Conservation (phyloP, 2,329 filamentous ascomycete species). For the Neofusicoccum laricinum region DNA sequence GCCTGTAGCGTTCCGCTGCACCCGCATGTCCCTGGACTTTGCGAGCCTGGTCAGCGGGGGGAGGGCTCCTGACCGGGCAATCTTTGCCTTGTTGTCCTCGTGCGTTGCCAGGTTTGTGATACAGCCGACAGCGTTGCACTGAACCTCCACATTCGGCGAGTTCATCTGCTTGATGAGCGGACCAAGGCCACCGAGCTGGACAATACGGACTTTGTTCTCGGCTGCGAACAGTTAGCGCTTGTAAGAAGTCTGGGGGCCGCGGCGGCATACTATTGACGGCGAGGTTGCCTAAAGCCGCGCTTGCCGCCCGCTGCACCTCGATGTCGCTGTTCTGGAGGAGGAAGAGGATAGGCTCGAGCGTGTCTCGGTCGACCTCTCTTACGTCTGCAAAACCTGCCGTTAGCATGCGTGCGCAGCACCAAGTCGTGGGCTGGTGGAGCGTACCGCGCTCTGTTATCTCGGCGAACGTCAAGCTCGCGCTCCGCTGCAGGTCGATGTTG, state of each 20-base stretch:
- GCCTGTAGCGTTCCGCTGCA: constrained; percentile 95
- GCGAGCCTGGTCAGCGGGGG: constrained; percentile 87
- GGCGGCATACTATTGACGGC: constrained; percentile 80
- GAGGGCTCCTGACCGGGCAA: constrained; percentile 89
- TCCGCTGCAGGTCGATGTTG: constrained; percentile 96
- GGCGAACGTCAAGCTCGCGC: constrained; percentile 95
- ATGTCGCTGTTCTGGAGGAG: constrained; percentile 93
- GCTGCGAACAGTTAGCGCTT: constrained; percentile 59
- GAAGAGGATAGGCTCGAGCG: constrained; percentile 92
- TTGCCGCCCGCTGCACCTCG: constrained; percentile 94
- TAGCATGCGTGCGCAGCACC: constrained; percentile 20
- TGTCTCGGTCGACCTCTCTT: constrained; percentile 89
- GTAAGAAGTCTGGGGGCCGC: constrained; percentile 11
- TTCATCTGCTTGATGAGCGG: constrained; percentile 98
- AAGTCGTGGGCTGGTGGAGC: constrained; percentile 14
- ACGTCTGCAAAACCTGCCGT: constrained; percentile 64
- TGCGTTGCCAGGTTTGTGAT: constrained; percentile 98
- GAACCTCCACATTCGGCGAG: constrained; percentile 94
- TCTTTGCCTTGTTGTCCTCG: constrained; percentile 99
- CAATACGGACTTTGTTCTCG: constrained; percentile 97
- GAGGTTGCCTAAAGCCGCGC: constrained; percentile 90
- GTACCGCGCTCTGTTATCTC: constrained; percentile 97
- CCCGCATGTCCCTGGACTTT: constrained; percentile 97
- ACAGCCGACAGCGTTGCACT: constrained; percentile 98
- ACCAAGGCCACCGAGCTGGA: constrained; percentile 82